Conservation (phyloP, 352 stramenopile genomes). For the Pythium guiyangense region DNA sequence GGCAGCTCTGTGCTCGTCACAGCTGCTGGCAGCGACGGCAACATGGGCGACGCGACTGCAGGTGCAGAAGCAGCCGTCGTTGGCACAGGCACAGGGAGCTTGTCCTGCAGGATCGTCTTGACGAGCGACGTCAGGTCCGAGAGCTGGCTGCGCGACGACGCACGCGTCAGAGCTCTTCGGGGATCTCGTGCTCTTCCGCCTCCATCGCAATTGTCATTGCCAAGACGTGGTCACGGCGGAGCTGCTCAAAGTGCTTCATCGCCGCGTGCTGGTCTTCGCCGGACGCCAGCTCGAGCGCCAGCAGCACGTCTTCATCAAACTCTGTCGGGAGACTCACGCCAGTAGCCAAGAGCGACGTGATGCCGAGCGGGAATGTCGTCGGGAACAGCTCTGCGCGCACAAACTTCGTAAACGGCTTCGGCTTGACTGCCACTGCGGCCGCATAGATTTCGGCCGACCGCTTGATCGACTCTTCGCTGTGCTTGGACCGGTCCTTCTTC, state of each 20-base stretch:
- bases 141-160: conserved; percentile 26
- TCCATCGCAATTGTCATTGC: conserved; percentile 52
- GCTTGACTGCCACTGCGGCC: conserved; percentile 38
- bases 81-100: conserved; percentile 6
- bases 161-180: conserved; percentile 34
- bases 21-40: conserved; percentile 10
- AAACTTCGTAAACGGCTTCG: conserved; percentile 45
- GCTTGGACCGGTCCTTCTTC: conserved; percentile 44
- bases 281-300: conserved; percentile 57
- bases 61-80: background rate
- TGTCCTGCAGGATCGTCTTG: conserved; percentile 66
- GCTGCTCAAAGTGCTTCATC: conserved; percentile 57
- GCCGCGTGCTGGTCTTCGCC: conserved; percentile 63
- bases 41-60: conserved; percentile 1
- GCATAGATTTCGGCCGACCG: conserved; percentile 43
- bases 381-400: conserved; percentile 50
- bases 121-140: conserved; percentile 69
- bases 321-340: conserved; percentile 36
- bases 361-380: conserved; percentile 38
- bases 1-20: background rate
- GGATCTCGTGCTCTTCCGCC: conserved; percentile 34
- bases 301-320: conserved; percentile 53
- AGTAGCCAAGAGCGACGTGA: conserved; percentile 37
- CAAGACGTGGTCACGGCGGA: conserved; percentile 44
- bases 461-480: conserved; percentile 38